These are phyloP conservation scores for Cutaneotrichosporon daszewskae DNA, from an alignment of 1,284 basidiomycete genomes.

Conservation along the genomic window DNA sequence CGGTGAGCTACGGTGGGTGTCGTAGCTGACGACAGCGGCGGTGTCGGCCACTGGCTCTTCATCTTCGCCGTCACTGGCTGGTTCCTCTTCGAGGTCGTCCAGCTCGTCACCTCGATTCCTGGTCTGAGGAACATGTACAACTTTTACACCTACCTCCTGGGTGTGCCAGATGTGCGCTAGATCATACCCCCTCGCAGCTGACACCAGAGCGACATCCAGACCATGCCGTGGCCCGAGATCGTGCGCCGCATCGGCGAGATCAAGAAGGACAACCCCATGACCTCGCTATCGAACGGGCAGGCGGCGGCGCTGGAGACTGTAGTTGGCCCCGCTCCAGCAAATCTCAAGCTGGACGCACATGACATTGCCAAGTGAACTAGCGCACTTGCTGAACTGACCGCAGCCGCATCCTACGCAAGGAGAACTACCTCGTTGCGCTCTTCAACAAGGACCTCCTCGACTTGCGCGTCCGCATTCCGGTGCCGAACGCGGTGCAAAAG, in stretches of 20 bases:
- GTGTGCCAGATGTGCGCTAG: constrained; percentile 53
- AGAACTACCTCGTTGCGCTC: constrained; percentile 95
- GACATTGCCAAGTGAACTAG: constrained; percentile 54
- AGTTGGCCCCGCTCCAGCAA: constrained; percentile 37
- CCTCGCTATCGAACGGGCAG: constrained; percentile 58
- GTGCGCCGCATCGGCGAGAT: constrained; percentile 82
- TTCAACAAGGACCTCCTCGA: constrained; percentile 96
- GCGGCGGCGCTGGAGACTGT: constrained; percentile 45
- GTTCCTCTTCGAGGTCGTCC: constrained; percentile 59
- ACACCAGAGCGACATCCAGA: constrained; percentile 88
- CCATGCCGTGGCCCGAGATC: constrained; percentile 92
- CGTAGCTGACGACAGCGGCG: constrained; percentile 10
- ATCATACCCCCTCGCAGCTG: not conserved
- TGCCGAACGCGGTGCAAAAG: constrained; percentile 53
- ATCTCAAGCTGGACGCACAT: constrained; percentile 82
- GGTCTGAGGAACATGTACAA: constrained; percentile 85
- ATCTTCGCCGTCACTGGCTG: constrained; percentile 73
- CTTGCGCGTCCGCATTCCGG: constrained; percentile 63
- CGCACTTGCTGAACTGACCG: not conserved
- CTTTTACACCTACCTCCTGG: constrained; percentile 62
- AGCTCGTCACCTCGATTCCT: constrained; percentile 55
- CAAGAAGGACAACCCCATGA: constrained; percentile 82
- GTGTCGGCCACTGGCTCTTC: constrained; percentile 55
- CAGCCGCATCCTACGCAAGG: constrained; percentile 85
- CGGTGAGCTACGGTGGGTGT: constrained; percentile 54